Evolutionary conservation across 345 rosid species (phyloP), one percentile per base, ranked within the genome.

Genomic region (Eucalyptus cladocalyx): DNA sequence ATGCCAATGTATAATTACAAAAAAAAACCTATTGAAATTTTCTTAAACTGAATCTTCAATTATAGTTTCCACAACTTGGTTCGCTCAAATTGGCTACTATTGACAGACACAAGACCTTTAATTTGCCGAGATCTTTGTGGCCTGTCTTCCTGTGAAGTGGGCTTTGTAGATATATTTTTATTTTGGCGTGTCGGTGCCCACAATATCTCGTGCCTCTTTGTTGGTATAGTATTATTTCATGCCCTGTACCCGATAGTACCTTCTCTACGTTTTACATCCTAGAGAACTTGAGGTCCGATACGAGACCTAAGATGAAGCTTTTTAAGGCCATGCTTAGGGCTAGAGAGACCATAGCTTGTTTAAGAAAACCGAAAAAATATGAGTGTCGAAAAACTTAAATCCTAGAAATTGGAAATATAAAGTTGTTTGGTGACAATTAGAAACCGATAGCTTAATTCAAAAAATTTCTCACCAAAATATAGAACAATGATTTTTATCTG

Each of bases 141-240:
- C 54, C 8, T 50, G 1, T 50, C 53, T 50, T 50, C 19, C 0
- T 50, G 53, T 2, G 19, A 50, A 50, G 53, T 16, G 53, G 19
- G 19, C 8, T 50, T 50, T 0, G 0, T 16, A 50, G 19, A 50
- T 16, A 0, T 1, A 0, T 16, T 50, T 2, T 15, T 50, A 50
- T 50, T 16, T 50, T 50, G 16, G 16, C 19, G 53, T 17, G 21
- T 16, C 4, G 8, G 8, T 50, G 4, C 1, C 19, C 53, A 50
- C 21, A 50, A 50, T 50, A 50, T 6, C 21, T 3, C 8, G 8
- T 50, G 21, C 21, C 53, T 50, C 53, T 50, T 17, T 17, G 53
- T 50, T 6, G 0, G 18, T 0, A 6, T 50, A 50, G 1, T 0
- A 50, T 50, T 50, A 16, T 50, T 50, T 50, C 53, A 50, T 50